Evolutionary conservation across 2,329 filamentous ascomycete genomes (phyloP).

Genomic region (Trichoderma aggressivum): DNA sequence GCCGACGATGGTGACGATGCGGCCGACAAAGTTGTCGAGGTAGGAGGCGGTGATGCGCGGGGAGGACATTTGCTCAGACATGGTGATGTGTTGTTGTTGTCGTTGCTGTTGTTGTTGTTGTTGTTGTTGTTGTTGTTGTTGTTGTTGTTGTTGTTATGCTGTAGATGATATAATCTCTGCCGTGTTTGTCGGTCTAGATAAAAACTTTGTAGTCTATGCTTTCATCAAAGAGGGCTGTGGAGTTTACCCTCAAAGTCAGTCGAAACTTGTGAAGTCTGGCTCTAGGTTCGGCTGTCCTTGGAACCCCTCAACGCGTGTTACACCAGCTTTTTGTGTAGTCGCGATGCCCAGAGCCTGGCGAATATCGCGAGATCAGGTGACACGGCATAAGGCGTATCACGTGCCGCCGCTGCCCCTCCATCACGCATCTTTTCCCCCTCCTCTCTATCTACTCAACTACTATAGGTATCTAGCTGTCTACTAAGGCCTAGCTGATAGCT

Average conservation of each 20-base stretch:
- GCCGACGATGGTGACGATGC: slow-evolving; percentile 80
- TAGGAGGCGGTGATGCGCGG: slow-evolving; percentile 81
- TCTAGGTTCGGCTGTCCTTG: background rate
- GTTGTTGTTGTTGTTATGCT: background rate
- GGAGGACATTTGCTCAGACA: slow-evolving; percentile 65
- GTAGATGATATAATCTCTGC: background rate
- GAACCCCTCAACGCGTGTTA: slow-evolving; percentile 12
- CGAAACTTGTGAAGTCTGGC: background rate
- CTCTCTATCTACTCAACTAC: background rate
- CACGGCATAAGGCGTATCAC: background rate
- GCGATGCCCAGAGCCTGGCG: background rate
- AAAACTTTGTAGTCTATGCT: background rate
- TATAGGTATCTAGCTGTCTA: too few relatives aligned
- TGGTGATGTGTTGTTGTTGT: slow-evolving; percentile 32
- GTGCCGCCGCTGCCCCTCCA: background rate
- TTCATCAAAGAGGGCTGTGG: background rate
- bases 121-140: background rate
- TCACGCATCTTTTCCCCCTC: background rate
- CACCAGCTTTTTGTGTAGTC: background rate
- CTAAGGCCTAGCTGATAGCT: background rate
- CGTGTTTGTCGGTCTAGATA: background rate
- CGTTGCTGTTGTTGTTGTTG: background rate
- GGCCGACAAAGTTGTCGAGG: slow-evolving; percentile 70
- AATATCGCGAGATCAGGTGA: slow-evolving; percentile 17
- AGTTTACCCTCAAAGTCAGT: background rate